Evolutionary conservation across 1,284 basidiomycete species (phyloP).

Genomic region (Gomphus bonarii): DNA sequence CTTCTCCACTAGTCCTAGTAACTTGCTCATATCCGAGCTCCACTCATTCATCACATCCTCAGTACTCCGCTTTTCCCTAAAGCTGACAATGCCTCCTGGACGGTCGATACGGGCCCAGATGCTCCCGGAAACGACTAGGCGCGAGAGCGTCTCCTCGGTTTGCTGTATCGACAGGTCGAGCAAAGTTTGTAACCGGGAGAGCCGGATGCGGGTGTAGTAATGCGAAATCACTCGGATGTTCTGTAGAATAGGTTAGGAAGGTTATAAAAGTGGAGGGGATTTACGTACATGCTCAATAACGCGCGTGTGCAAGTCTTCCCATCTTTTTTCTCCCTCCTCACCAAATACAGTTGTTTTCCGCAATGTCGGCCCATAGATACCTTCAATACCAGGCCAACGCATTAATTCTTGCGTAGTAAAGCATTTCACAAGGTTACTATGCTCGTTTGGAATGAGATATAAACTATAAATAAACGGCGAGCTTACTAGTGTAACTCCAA

Average conservation of each 20-base stretch:
- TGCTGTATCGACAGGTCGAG: slow-evolving; percentile 77
- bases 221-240: slow-evolving; percentile 92
- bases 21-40: slow-evolving; percentile 90
- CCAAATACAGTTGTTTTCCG: slow-evolving; percentile 77
- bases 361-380: slow-evolving; percentile 80
- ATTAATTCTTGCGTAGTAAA: slow-evolving; percentile 95
- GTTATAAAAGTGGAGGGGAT: neutral
- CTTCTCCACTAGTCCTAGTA: slow-evolving; percentile 75
- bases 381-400: slow-evolving; percentile 96
- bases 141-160: slow-evolving; percentile 83
- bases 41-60: slow-evolving; percentile 95
- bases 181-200: slow-evolving; percentile 74
- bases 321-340: slow-evolving; percentile 58
- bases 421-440: slow-evolving; percentile 89
- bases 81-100: slow-evolving; percentile 82
- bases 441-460: slow-evolving; percentile 1
- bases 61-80: slow-evolving; percentile 65
- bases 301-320: slow-evolving; percentile 93
- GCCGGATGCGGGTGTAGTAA: slow-evolving; percentile 92
- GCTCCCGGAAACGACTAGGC: slow-evolving; percentile 84
- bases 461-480: slow-evolving; percentile 4
- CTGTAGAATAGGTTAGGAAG: slow-evolving; percentile 31
- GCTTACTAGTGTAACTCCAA: slow-evolving; percentile 83
- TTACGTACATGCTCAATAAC: slow-evolving; percentile 90
- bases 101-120: slow-evolving; percentile 94